These are phyloP conservation scores for Russula dissimulans DNA, from an alignment of 768 basidiomycete genomes.

Conservation along the genomic window DNA sequence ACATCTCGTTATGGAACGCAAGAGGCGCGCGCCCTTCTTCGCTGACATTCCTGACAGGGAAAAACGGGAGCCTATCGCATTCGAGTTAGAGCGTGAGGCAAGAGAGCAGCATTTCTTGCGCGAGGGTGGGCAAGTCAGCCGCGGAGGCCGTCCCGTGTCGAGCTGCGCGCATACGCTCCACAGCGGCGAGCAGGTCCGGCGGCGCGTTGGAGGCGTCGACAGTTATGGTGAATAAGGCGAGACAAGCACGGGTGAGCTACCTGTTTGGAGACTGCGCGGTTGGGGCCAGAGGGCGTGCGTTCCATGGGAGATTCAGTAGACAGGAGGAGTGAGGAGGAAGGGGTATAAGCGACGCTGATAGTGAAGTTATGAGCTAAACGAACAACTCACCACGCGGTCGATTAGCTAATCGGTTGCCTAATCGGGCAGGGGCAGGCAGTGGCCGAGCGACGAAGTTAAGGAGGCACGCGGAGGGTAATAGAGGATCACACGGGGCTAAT, in stretches of 20 bases:
- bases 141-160: constrained; percentile 44
- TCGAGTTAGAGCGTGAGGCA: constrained; percentile 36
- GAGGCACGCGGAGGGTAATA: too few relatives aligned
- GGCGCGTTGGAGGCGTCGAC: constrained; percentile 37
- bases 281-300: constrained; percentile 31
- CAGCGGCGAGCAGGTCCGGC: constrained; percentile 47
- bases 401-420: too few relatives aligned
- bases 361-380: too few relatives aligned
- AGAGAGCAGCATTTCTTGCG: constrained; percentile 33
- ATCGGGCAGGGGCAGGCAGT: too few relatives aligned
- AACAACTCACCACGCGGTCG: too few relatives aligned
- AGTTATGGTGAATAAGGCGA: constrained; percentile 42
- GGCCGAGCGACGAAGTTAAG: too few relatives aligned
- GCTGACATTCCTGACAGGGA: constrained; percentile 23
- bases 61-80: constrained; percentile 5
- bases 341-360: too few relatives aligned
- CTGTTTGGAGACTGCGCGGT: constrained; percentile 25
- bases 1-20: constrained; percentile 36
- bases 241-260: constrained; percentile 30
- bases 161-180: constrained; percentile 36
- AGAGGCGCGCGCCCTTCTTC: constrained; percentile 29
- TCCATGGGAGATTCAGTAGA: constrained; percentile 15
- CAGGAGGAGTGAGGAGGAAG: constrained; percentile 11
- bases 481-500: too few relatives aligned
- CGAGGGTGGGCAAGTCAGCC: constrained; percentile 40